A percentile compares a stretch with the other conserved stretches of the same genome.
Evolutionary conservation across 208 protist genomes (phyloP).

Genomic region (Leptomonas seymouri): DNA sequence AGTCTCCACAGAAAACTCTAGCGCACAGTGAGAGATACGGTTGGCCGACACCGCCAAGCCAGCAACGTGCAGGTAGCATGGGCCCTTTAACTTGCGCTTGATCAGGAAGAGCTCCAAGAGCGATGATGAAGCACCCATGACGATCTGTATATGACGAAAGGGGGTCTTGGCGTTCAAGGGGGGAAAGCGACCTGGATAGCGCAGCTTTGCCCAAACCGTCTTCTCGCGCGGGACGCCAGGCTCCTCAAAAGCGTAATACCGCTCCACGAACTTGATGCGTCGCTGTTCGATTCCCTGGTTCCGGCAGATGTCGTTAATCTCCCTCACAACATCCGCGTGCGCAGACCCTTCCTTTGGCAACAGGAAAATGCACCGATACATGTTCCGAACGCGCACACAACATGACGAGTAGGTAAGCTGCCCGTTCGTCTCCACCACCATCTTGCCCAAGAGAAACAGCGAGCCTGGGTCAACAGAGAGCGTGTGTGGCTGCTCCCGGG

Average conservation of each 20-base stretch:
- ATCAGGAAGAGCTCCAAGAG: conserved; percentile 95
- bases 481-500: conserved; percentile 78
- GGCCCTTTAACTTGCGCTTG: conserved; percentile 94
- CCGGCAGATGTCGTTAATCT: conserved; percentile 82
- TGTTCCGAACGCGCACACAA: conserved; percentile 86
- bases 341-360: conserved; percentile 60
- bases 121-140: conserved; percentile 86
- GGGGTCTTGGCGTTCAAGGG: conserved; percentile 43
- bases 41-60: conserved; percentile 35
- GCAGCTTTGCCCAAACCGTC: conserved; percentile 89
- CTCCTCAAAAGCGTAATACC: conserved; percentile 95
- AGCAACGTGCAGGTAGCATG: conserved; percentile 85
- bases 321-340: conserved; percentile 76
- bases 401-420: conserved; percentile 59
- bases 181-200: conserved; percentile 79
- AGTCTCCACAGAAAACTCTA: conserved; percentile 78
- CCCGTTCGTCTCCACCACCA: conserved; percentile 40
- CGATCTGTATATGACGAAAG: conserved; percentile 69
- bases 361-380: conserved; percentile 79
- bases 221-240: conserved; percentile 75
- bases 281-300: conserved; percentile 73
- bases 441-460: conserved; percentile 91
- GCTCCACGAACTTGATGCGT: conserved; percentile 88
- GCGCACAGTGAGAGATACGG: conserved; percentile 82
- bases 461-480: conserved; percentile 77